A percentile compares a stretch with the other conserved stretches of the same genome.
Evolutionary conservation across 176 grass and related monocot genomes (phyloP).

Genomic region (Aegilops tauschii): DNA sequence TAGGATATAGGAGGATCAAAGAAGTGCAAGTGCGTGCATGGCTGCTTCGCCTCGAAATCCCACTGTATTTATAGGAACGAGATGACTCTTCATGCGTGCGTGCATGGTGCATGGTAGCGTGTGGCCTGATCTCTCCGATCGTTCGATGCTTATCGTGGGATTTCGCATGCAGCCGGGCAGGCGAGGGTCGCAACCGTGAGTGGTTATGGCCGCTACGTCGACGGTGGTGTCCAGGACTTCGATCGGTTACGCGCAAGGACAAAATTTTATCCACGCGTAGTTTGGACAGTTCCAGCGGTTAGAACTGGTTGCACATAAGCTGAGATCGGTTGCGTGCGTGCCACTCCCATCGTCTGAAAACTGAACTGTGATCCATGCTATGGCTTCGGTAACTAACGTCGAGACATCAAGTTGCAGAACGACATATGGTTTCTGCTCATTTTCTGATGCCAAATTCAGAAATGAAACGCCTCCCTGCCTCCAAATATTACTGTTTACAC

Average conservation of each 20-base stretch:
- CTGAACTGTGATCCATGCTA: background rate
- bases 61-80: slow-evolving; percentile 39
- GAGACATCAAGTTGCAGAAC: background rate
- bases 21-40: slow-evolving; percentile 27
- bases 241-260: slow-evolving; percentile 25
- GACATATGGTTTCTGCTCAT: background rate
- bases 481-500: no score
- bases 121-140: background rate
- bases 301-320: slow-evolving; percentile 26
- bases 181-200: slow-evolving; percentile 14
- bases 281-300: slow-evolving; percentile 43
- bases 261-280: background rate
- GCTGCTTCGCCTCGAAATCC: background rate
- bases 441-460: background rate
- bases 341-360: background rate
- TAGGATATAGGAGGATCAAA: background rate
- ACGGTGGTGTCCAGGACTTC: background rate
- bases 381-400: background rate
- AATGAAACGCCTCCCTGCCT: background rate
- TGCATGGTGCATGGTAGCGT: slow-evolving; percentile 24
- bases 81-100: background rate
- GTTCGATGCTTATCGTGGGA: slow-evolving; percentile 26
- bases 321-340: slow-evolving; percentile 26
- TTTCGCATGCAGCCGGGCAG: slow-evolving; percentile 9
- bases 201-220: slow-evolving; percentile 19